Conservation (phyloP, 139 green algal species). For the Closterium sp. region DNA sequence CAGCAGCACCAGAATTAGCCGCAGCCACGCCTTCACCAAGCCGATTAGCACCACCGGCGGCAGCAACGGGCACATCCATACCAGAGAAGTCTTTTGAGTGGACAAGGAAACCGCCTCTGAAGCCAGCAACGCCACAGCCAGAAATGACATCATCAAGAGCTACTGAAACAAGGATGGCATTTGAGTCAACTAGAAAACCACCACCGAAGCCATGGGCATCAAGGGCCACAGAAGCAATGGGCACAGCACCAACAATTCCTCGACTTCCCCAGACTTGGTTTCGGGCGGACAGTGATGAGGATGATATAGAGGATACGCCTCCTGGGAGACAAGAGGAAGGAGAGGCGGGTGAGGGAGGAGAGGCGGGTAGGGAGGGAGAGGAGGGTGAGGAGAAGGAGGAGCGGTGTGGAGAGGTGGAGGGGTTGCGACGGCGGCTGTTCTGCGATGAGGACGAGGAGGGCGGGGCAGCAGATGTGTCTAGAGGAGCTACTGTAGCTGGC, state of each 20-base stretch:
- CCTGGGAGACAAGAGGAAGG: not conserved
- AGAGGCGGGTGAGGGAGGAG: not conserved
- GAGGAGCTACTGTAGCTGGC: not conserved
- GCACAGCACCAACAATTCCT: not conserved
- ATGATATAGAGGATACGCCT: not conserved
- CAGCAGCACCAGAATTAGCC: not conserved
- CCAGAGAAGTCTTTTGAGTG: too few species aligned
- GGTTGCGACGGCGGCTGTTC: not conserved
- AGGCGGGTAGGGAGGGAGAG: not conserved
- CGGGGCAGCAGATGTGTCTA: not conserved
- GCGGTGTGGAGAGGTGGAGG: not conserved
- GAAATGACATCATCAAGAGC: too few species aligned
- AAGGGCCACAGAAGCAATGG: too few species aligned
- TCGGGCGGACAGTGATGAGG: not conserved
- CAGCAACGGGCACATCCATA: too few species aligned
- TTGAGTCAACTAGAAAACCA: too few species aligned
- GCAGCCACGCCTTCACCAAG: not conserved
- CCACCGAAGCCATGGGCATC: too few species aligned
- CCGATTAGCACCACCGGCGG: not conserved
- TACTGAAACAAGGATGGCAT: too few species aligned
- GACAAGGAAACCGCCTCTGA: too few species aligned
- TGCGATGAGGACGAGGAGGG: not conserved
- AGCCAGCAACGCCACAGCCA: too few species aligned
- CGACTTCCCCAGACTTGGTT: not conserved
- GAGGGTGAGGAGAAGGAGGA: not conserved